Evolutionary conservation across 163 green algal species (phyloP), one percentile per base, ranked within the genome.

Genomic region (Chloromonas sp.): DNA sequence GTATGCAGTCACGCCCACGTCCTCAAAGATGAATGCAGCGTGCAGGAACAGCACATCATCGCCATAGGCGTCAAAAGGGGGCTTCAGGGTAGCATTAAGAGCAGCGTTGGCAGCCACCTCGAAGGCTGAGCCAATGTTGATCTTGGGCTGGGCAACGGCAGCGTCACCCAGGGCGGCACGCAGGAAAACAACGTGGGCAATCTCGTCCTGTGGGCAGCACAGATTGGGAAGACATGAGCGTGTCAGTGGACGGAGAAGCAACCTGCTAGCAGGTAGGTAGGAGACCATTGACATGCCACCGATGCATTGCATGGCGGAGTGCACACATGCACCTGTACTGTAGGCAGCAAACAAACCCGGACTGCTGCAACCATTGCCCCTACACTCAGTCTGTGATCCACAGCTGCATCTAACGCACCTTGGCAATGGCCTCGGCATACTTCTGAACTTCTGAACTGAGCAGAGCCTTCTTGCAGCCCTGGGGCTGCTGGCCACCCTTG

Each of bases 21-120:
- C 92, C 89, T 95, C 91, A 84, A 94, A 95, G 84, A 94, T 90
- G 89, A 92, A 95, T 66, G 91, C 87, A 3, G 81, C 91, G n/a
- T 89, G 91, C 36, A 87, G 83, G 85, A 90, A 91, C 58, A 90
- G 79, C 3, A 90, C 13, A 86, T 91, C 86, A 61, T 88, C 88
- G 58, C 60, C 84, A 60, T 93, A 93, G 60, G 90, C 85, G 77
- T 85, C 60, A 78, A 91, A 93, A 61, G 84, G 14, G 14, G 87
- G 88, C 61, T 59, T 83, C 60, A 91, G 83, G 2, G 79, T 84
- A 13, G 82, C 84, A 79, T 84, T 81, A 60, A 83, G 62, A 14
- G 84, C 85, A 8, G 82, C 86, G 60, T 89, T 83, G 61, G 79
- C 86, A 36, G 83, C 86, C 0, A 58, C 79, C 61, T 79, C 81